Percentiles rank a stretch among this genome's conserved stretches.
These are phyloP conservation scores for Coriolopsis trogii DNA, from an alignment of 1,284 basidiomycete genomes.

Conservation along the genomic window DNA sequence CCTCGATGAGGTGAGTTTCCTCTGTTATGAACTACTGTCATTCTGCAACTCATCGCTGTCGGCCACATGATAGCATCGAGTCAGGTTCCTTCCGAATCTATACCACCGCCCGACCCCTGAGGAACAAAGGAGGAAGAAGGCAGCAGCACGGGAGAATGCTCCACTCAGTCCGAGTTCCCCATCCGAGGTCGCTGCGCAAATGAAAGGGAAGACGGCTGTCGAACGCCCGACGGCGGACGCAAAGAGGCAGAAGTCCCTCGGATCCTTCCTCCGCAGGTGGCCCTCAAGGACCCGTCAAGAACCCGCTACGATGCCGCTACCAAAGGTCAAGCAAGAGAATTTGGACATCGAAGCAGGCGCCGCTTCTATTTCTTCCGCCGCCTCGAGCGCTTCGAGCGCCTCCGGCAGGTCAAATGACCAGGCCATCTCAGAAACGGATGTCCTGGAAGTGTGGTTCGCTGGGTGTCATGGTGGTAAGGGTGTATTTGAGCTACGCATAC, in stretches of 20 bases:
- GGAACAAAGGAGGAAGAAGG: background rate
- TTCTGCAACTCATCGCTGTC: too few species aligned
- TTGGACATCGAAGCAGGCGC: slow-evolving; percentile 5
- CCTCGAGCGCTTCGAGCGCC: background rate
- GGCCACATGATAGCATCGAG: slow-evolving; percentile 32
- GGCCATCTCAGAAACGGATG: slow-evolving; percentile 29
- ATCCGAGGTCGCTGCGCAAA: background rate
- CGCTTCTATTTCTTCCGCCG: background rate
- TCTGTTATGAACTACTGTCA: too few species aligned
- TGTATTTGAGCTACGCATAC: background rate
- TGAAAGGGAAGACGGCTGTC: background rate
- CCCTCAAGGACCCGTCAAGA: background rate
- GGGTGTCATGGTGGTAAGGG: slow-evolving; percentile 36
- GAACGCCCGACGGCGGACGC: background rate
- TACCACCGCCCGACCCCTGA: slow-evolving; percentile 27
- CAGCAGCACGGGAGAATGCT: background rate
- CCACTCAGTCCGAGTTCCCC: background rate
- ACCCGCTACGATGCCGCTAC: background rate
- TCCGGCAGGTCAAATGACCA: slow-evolving; percentile 4
- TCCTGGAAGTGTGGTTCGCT: slow-evolving; percentile 38
- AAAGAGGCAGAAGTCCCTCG: background rate
- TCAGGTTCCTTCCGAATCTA: slow-evolving; percentile 41
- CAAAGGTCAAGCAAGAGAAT: slow-evolving; percentile 2
- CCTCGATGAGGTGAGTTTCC: slow-evolving; percentile 41
- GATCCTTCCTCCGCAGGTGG: slow-evolving; percentile 1